Conservation (phyloP, 768 basidiomycete species). For the Lanmaoa rubissima region DNA sequence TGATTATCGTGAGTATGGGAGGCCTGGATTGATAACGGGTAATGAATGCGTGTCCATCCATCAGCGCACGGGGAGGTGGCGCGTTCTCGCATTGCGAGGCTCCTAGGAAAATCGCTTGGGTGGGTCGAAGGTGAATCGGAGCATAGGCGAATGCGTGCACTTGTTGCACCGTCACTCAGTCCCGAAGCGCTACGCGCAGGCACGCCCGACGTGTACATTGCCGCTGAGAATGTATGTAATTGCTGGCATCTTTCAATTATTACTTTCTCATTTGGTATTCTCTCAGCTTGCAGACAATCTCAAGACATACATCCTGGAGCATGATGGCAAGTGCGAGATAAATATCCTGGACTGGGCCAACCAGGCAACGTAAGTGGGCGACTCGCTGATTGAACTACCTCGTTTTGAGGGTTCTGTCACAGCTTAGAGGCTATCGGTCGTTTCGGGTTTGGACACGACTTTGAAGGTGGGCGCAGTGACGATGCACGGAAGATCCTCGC, state of each 20-base stretch:
- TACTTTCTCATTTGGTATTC: neutral
- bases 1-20: conserved; percentile 6
- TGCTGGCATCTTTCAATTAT: neutral
- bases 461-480: conserved; percentile 2
- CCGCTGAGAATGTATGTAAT: conserved; percentile 1
- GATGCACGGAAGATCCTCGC: conserved; percentile 2
- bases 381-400: neutral
- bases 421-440: conserved; percentile 4
- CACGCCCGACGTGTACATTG: conserved; percentile 2
- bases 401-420: neutral
- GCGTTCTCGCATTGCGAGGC: conserved; percentile 3
- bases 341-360: conserved; percentile 3
- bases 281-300: conserved; percentile 5
- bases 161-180: conserved; percentile 2
- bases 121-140: conserved; percentile 11
- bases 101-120: conserved; percentile 4
- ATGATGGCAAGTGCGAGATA: neutral
- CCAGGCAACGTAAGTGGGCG: conserved; percentile 3
- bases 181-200: conserved; percentile 2
- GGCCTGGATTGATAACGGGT: neutral
- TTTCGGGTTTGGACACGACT: conserved; percentile 8
- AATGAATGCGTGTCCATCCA: neutral
- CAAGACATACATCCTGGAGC: neutral
- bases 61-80: conserved; percentile 1
- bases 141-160: conserved; percentile 9